Base-by-base conservation (phyloP, 1,139 yeast genomes). In the Geotrichum klebahnii region DNA sequence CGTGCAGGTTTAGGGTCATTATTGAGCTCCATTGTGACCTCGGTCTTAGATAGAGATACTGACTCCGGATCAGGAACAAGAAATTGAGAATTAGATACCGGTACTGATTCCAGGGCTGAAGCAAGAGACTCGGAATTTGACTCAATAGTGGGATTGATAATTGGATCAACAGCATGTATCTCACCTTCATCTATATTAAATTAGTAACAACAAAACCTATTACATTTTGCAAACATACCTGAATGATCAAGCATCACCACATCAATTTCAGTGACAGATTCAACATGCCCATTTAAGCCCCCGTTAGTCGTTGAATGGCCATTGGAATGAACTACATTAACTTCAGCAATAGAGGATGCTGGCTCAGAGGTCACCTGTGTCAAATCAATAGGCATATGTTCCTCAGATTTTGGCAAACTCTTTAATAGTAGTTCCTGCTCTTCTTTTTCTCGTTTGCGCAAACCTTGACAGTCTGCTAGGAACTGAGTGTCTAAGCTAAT, bases 381-480 rank as follows among this genome's bases (percentile, higher is more conserved):
- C 10, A 10, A 8, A 8, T 23, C 34, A 34, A 32, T 20, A n/a
- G 17, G 6, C 17, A 5, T 16, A 5, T 16, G 31, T 14, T n/a
- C 12, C n/a, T n/a, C n/a, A n/a, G n/a, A n/a, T n/a, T n/a, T n/a
- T n/a, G n/a, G n/a, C n/a, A n/a, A n/a, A 9, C 12, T 9, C 9
- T 14, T 31, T 53, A 17, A 17, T 39, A 28, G 49, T 42, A 34
- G 17, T 45, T 14, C 41, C 47, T 16, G 37, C 33, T 47, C 43
- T 40, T 39, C 60, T 28, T 56, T 59, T 62, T 90, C 97, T 55
- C 97, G 76, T 48, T 71, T 75, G 51, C 85, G 77, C 64, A 90
- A 74, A 31, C 79, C 84, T 56, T 78, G 82, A 71, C 97, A 92
- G 46, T 90, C 87, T 51, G 77, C 77, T 38, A 83, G 66, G 55